A percentile compares a stretch with the other conserved stretches of the same genome.
Conservation (phyloP, 495 filamentous ascomycete genomes). For the Aspergillus kassunensis region DNA sequence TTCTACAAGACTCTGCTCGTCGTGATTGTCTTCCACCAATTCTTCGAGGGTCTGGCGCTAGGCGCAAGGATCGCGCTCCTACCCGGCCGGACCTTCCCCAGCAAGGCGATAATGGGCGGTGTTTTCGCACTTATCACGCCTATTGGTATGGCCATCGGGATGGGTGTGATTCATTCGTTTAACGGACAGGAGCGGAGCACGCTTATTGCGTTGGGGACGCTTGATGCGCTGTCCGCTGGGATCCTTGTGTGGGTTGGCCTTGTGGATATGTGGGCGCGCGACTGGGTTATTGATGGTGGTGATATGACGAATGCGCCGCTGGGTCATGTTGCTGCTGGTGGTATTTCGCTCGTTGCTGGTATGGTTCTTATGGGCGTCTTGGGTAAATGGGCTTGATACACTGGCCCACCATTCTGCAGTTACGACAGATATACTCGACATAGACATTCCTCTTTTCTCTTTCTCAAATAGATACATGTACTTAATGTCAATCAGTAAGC, state of each 20-base stretch:
- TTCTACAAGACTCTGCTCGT: slow-evolving; percentile 67
- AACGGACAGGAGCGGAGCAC: slow-evolving; percentile 35
- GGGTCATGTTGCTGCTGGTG: slow-evolving; percentile 28
- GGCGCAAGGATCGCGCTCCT: slow-evolving; percentile 71
- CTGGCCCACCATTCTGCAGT: no score
- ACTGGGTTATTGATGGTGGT: slow-evolving; percentile 43
- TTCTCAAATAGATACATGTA: no score
- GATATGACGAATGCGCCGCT: slow-evolving; percentile 35
- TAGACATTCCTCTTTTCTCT: no score
- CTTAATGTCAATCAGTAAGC: no score
- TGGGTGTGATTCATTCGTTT: slow-evolving; percentile 40
- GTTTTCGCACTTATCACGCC: slow-evolving; percentile 42
- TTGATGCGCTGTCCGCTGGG: slow-evolving; percentile 45
- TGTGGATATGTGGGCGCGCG: slow-evolving; percentile 44
- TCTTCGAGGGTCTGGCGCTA: slow-evolving; percentile 64
- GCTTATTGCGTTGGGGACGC: slow-evolving; percentile 36
- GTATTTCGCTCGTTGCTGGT: slow-evolving; percentile 31
- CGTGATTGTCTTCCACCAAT: slow-evolving; percentile 72
- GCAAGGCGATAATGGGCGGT: slow-evolving; percentile 35
- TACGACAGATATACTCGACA: no score
- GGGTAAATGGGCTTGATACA: slow-evolving; percentile 44
- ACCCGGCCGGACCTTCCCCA: slow-evolving; percentile 42
- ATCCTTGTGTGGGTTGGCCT: slow-evolving; percentile 45
- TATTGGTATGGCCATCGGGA: slow-evolving; percentile 43
- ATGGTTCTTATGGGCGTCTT: slow-evolving; percentile 40